Percentiles rank a stretch among this genome's conserved stretches.
Evolutionary conservation across 495 filamentous ascomycete genomes (phyloP).

Genomic region (Penicillium chermesinum): DNA sequence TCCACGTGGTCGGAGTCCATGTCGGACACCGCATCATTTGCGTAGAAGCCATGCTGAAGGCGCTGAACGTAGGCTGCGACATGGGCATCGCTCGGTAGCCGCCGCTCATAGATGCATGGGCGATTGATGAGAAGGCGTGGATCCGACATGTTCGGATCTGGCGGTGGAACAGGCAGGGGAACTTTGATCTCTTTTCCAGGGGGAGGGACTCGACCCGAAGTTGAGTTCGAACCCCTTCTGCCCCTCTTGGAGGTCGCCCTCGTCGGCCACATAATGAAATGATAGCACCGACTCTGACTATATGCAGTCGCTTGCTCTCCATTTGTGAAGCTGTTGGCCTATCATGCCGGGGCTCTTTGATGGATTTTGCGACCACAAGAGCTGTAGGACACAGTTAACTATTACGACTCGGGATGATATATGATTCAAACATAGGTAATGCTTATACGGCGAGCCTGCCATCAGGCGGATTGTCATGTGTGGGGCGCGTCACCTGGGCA

Average conservation of each 20-base stretch:
- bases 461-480: conserved; percentile 28
- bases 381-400: not conserved
- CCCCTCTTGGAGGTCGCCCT: conserved; percentile 10
- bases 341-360: not conserved
- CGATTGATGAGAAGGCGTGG: conserved; percentile 42
- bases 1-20: conserved; percentile 40
- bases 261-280: conserved; percentile 4
- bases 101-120: conserved; percentile 47
- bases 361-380: not conserved
- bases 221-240: not conserved
- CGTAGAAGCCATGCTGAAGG: conserved; percentile 48
- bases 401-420: not conserved
- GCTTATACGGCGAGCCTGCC: not conserved
- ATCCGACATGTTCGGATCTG: conserved; percentile 38
- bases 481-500: conserved; percentile 13
- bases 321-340: conserved; percentile 6
- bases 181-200: not conserved
- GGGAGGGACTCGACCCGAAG: not conserved
- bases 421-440: not conserved
- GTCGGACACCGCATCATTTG: conserved; percentile 37
- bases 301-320: conserved; percentile 9
- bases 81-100: conserved; percentile 45
- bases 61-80: conserved; percentile 48
- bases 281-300: not conserved
- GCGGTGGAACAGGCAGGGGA: not conserved